phyloP scores from a whole-genome alignment of 2,329 filamentous ascomycete genomes.

The Neopestalotiopsis sp. region DNA sequence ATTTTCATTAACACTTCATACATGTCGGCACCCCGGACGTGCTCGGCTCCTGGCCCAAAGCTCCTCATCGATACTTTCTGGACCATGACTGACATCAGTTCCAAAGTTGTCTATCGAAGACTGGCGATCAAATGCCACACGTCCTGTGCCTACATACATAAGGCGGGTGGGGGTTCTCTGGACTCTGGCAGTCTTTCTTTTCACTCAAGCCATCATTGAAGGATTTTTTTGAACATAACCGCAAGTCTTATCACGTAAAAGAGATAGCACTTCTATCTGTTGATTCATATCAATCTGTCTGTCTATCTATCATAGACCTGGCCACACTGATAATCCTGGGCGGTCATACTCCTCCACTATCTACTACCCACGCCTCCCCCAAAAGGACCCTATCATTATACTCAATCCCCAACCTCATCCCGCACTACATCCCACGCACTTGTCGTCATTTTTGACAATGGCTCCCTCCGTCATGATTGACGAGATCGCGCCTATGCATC shows the following conservation, averaged over 20 bases:
- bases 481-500: conserved; percentile 48
- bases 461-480: conserved; percentile 54
- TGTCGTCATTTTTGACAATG: conserved; percentile 44
- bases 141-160: conserved; percentile 26
- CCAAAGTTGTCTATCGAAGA: conserved; percentile 21
- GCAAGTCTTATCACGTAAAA: conserved; percentile 1
- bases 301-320: neutral
- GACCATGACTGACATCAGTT: conserved; percentile 22
- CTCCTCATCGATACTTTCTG: conserved; percentile 13
- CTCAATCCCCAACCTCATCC: conserved; percentile 29
- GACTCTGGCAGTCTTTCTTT: conserved; percentile 13
- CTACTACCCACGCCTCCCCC: neutral
- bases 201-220: neutral
- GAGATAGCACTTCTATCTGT: neutral
- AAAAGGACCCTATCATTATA: neutral
- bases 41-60: conserved; percentile 26
- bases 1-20: conserved; percentile 25
- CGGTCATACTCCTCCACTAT: conserved; percentile 3
- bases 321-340: neutral
- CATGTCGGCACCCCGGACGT: conserved; percentile 21
- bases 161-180: conserved; percentile 28
- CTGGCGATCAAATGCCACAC: conserved; percentile 16
- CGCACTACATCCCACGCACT: conserved; percentile 42
- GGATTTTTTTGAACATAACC: neutral
- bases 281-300: neutral